Evolutionary conservation across 202 grass and related monocot genomes (phyloP).

Genomic region (Setaria viridis): DNA sequence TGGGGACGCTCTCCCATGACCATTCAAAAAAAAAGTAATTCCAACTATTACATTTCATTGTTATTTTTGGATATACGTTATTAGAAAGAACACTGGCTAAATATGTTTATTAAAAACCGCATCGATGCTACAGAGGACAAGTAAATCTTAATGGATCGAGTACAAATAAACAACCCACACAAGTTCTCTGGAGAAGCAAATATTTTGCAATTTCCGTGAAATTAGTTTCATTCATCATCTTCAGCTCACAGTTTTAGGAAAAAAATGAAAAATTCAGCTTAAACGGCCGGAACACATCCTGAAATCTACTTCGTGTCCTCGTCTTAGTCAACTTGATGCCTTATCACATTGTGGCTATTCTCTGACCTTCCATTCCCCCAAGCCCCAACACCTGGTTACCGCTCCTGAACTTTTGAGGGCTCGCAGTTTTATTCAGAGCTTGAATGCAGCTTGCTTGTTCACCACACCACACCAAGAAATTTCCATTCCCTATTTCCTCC

Average conservation of each 20-base stretch:
- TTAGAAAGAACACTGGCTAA: too few relatives aligned
- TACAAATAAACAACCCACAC: not conserved
- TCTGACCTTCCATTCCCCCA: not conserved
- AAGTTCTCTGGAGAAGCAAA: not conserved
- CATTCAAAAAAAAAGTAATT: too few relatives aligned
- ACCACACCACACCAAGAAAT: constrained; percentile 6
- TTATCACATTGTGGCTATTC: not conserved
- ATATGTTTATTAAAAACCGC: not conserved
- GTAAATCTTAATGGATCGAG: not conserved
- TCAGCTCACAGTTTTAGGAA: constrained; percentile 6
- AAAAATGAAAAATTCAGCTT: constrained; percentile 18
- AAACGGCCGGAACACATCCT: constrained; percentile 9
- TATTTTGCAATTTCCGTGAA: not conserved
- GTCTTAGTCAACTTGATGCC: constrained; percentile 13
- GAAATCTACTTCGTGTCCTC: not conserved
- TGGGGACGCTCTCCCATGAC: too few relatives aligned
- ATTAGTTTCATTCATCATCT: not conserved
- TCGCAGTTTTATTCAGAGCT: not conserved
- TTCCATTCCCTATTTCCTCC: constrained; percentile 1
- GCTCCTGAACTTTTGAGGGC: not conserved
- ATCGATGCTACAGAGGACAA: not conserved
- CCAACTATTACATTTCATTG: too few relatives aligned
- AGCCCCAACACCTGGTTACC: not conserved
- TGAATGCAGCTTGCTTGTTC: not conserved
- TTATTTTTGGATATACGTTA: too few relatives aligned